These are phyloP conservation scores for Lachancea meyersii DNA, from an alignment of 805 yeast species.

Conservation along the genomic window DNA sequence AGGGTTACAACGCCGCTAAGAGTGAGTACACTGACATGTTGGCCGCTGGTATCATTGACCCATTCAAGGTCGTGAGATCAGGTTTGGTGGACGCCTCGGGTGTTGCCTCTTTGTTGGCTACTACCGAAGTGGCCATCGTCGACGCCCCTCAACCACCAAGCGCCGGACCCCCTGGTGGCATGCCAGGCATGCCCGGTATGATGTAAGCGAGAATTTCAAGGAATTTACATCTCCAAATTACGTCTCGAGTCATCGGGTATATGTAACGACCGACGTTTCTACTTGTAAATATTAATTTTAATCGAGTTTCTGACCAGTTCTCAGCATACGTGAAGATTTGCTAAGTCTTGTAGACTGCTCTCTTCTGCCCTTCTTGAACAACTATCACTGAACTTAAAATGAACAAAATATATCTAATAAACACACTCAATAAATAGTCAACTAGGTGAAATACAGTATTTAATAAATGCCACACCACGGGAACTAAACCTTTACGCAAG, in stretches of 20 bases:
- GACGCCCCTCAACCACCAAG: slow-evolving; percentile 79
- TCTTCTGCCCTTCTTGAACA: no score
- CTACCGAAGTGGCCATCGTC: slow-evolving; percentile 97
- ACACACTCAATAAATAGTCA: no score
- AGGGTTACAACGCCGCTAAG: slow-evolving; percentile 87
- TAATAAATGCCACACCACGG: no score
- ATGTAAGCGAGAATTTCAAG: slow-evolving; percentile 16
- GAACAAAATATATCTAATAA: no score
- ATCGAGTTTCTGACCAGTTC: no score
- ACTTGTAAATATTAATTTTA: slow-evolving; percentile 7
- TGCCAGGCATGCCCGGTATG: slow-evolving; percentile 67
- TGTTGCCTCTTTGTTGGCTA: slow-evolving; percentile 94
- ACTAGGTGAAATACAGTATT: no score
- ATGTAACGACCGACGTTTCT: slow-evolving; percentile 6
- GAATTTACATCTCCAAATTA: slow-evolving; percentile 6
- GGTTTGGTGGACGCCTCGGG: slow-evolving; percentile 96
- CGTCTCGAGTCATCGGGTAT: slow-evolving; percentile 3
- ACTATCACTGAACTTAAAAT: no score
- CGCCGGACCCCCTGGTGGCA: slow-evolving; percentile 47
- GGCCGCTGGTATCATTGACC: slow-evolving; percentile 95
- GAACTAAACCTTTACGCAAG: no score
- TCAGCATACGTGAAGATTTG: no score
- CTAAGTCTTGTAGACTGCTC: no score
- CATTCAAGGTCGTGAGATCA: slow-evolving; percentile 94
- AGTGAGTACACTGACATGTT: slow-evolving; percentile 95